Evolutionary conservation across 768 basidiomycete species (phyloP).

Genomic region (Mrakia blollopis): DNA sequence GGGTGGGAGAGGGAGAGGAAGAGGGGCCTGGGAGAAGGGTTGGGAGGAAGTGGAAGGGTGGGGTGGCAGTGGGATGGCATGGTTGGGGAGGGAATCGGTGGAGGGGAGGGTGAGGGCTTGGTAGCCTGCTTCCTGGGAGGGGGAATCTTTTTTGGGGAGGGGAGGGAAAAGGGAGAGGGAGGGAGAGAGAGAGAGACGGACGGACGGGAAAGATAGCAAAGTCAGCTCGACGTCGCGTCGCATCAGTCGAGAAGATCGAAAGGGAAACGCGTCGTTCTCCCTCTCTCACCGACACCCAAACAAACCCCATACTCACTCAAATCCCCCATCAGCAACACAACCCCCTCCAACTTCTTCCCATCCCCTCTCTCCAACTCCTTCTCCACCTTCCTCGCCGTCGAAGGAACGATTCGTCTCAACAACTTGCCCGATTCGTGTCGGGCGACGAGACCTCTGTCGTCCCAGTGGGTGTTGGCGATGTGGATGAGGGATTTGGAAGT

Average conservation of each 20-base stretch:
- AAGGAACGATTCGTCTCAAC: slow-evolving; percentile 11
- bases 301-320: slow-evolving; percentile 11
- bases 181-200: neutral
- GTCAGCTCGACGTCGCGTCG: too few species aligned
- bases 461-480: slow-evolving; percentile 32
- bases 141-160: slow-evolving; percentile 27
- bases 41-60: slow-evolving; percentile 18
- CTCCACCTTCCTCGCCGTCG: slow-evolving; percentile 11
- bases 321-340: slow-evolving; percentile 26
- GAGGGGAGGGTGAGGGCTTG: slow-evolving; percentile 16
- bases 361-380: neutral
- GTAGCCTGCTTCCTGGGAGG: slow-evolving; percentile 30
- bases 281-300: neutral
- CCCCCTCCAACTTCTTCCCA: slow-evolving; percentile 17
- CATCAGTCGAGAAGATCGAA: too few species aligned
- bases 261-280: too few species aligned
- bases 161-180: neutral
- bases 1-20: neutral
- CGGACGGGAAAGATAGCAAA: neutral
- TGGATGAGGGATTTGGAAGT: slow-evolving; percentile 1
- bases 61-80: neutral
- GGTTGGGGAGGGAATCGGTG: too few species aligned
- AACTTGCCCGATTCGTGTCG: slow-evolving; percentile 20
- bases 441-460: slow-evolving; percentile 23
- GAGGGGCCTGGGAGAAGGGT: neutral